phyloP scores from a whole-genome alignment of 192 early-diverging fungal genomes.

The Linnemannia hyalina region DNA sequence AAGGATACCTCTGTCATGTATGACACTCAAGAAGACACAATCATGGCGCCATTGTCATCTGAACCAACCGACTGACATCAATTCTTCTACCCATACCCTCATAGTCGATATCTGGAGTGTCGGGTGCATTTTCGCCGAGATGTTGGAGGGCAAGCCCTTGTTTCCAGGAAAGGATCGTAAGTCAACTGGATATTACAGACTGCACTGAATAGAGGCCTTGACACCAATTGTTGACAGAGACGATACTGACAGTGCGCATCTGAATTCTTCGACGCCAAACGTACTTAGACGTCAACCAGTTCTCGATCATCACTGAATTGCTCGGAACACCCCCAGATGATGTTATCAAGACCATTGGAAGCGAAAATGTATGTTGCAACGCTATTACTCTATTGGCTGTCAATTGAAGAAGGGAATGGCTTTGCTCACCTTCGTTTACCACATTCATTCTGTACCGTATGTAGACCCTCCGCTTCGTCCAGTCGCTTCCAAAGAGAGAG shows the following conservation, averaged over 20 bases:
- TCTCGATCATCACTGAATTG: conserved; percentile 93
- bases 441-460: neutral
- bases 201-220: neutral
- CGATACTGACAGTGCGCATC: neutral
- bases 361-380: conserved; percentile 79
- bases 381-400: neutral
- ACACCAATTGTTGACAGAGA: neutral
- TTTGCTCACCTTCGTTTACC: neutral
- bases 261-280: neutral
- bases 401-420: neutral
- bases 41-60: neutral
- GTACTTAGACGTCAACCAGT: conserved; percentile 88
- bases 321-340: conserved; percentile 94
- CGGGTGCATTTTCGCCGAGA: conserved; percentile 96
- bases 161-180: conserved; percentile 96
- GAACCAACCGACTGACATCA: neutral
- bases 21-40: neutral
- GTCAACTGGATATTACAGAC: conserved; percentile 24
- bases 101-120: conserved; percentile 94
- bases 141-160: conserved; percentile 95
- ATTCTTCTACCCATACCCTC: neutral
- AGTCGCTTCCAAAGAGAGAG: conserved; percentile 85
- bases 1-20: conserved; percentile 8
- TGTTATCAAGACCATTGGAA: conserved; percentile 92
- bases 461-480: conserved; percentile 91